Evolutionary conservation across 2,329 filamentous ascomycete species (phyloP).

Genomic region (Salinomyces thailandicus): DNA sequence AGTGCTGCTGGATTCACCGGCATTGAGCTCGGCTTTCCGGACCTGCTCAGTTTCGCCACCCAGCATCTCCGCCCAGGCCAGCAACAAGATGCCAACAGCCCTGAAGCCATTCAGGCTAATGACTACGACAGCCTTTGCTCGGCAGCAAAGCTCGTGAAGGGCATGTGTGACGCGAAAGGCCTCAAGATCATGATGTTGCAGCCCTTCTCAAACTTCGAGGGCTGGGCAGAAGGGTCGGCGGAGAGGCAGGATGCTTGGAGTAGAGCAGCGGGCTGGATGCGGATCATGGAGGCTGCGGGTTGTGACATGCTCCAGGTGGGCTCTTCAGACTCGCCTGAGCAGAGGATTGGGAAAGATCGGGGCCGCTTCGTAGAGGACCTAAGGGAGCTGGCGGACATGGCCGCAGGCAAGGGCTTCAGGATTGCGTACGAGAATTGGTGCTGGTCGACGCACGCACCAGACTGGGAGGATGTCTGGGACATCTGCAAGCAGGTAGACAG

Average conservation of each 20-base stretch:
- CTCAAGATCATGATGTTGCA: conserved; percentile 62
- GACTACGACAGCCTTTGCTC: conserved; percentile 50
- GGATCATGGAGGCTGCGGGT: conserved; percentile 59
- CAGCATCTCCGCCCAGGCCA: conserved; percentile 35
- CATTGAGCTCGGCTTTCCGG: conserved; percentile 65
- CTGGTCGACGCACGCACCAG: conserved; percentile 60
- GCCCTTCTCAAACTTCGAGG: conserved; percentile 67
- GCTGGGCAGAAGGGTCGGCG: conserved; percentile 51
- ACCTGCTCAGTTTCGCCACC: conserved; percentile 54
- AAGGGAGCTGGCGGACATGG: conserved; percentile 51
- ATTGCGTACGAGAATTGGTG: conserved; percentile 77
- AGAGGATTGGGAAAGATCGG: conserved; percentile 42
- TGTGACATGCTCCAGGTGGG: conserved; percentile 61
- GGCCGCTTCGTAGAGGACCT: conserved; percentile 51
- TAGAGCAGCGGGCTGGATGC: conserved; percentile 55
- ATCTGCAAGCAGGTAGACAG: conserved; percentile 54
- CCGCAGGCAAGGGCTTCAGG: conserved; percentile 46
- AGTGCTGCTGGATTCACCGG: conserved; percentile 54
- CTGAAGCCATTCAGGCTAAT: conserved; percentile 39
- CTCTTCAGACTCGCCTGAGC: conserved; percentile 50
- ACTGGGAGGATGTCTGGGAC: conserved; percentile 60
- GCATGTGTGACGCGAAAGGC: conserved; percentile 43
- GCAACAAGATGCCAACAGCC: conserved; percentile 6
- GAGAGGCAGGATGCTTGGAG: conserved; percentile 53
- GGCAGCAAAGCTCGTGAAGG: conserved; percentile 45